phyloP scores from a whole-genome alignment of 1,284 basidiomycete species.

The Termitomyces sp. region DNA sequence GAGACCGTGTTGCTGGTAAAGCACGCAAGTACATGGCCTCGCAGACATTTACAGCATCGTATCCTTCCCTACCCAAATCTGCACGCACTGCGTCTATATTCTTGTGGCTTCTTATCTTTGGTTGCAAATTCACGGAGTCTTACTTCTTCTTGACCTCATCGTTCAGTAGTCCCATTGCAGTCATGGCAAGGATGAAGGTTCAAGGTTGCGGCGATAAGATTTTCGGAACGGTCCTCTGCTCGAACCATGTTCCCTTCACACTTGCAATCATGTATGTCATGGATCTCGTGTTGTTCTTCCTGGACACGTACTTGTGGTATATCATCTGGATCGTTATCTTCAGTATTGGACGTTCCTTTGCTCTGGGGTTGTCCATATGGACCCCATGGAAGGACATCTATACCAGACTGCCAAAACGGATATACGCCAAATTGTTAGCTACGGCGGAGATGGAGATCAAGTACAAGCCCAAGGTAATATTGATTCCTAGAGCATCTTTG shows the following conservation, averaged over 20 bases:
- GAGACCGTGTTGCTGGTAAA: slow-evolving; percentile 92
- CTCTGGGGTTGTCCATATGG: slow-evolving; percentile 91
- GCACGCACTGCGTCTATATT: slow-evolving; percentile 75
- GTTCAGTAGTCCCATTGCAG: slow-evolving; percentile 86
- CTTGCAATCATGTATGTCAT: slow-evolving; percentile 95
- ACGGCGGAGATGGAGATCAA: slow-evolving; percentile 95
- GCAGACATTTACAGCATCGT: slow-evolving; percentile 95
- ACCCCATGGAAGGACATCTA: slow-evolving; percentile 96
- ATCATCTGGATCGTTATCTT: slow-evolving; percentile 96
- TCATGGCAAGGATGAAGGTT: slow-evolving; percentile 89
- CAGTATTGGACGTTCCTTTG: slow-evolving; percentile 85
- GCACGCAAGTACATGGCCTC: slow-evolving; percentile 93
- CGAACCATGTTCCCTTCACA: slow-evolving; percentile 86
- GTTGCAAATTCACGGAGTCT: slow-evolving; percentile 90
- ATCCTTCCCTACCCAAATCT: slow-evolving; percentile 65
- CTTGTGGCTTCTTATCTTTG: slow-evolving; percentile 88
- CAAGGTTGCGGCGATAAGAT: slow-evolving; percentile 80
- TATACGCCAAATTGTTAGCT: slow-evolving; percentile 91
- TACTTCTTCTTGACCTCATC: slow-evolving; percentile 95
- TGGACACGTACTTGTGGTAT: slow-evolving; percentile 97
- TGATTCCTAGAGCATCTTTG: background rate
- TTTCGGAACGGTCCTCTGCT: slow-evolving; percentile 76
- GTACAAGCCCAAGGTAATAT: slow-evolving; percentile 87
- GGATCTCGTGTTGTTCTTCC: slow-evolving; percentile 92
- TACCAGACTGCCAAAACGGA: slow-evolving; percentile 91